Conservation (phyloP, 306 rosid genomes). For the Argentina anserina region DNA sequence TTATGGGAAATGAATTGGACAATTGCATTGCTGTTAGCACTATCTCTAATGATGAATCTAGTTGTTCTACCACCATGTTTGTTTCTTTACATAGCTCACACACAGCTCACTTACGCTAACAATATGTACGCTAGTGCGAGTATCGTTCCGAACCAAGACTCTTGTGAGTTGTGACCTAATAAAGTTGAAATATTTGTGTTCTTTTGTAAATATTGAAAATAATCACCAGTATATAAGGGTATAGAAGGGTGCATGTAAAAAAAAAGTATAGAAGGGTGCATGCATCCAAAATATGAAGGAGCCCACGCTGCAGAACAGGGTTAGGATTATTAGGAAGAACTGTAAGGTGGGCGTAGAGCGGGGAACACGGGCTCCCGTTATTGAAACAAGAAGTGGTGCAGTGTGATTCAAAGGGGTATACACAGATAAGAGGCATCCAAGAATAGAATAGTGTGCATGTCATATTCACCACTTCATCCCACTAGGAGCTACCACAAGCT, state of each 20-base stretch:
- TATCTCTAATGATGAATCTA: too few species aligned
- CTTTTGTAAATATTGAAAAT: not conserved
- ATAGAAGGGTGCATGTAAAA: not conserved
- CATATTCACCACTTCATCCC: conserved; percentile 27
- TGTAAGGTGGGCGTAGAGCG: conserved; percentile 5
- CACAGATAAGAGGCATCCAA: conserved; percentile 10
- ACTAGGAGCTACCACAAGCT: conserved; percentile 11
- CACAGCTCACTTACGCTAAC: too few species aligned
- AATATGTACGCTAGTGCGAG: not conserved
- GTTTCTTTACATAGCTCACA: too few species aligned
- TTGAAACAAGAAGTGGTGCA: conserved; percentile 39
- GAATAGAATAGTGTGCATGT: conserved; percentile 23
- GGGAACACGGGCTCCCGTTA: conserved; percentile 26
- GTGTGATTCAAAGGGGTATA: not conserved
- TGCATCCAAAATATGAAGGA: not conserved
- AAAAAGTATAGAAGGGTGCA: not conserved
- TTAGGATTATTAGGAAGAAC: conserved; percentile 9
- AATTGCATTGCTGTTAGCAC: too few species aligned
- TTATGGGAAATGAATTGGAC: too few species aligned
- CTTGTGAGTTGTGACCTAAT: not conserved
- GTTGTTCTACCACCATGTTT: too few species aligned
- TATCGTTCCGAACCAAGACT: not conserved
- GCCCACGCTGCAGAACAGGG: conserved; percentile 5
- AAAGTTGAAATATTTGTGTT: not conserved
- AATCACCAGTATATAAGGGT: not conserved